Base-by-base conservation (phyloP, 169 alveolate genomes). In the Ichthyophthirius multifiliis region DNA sequence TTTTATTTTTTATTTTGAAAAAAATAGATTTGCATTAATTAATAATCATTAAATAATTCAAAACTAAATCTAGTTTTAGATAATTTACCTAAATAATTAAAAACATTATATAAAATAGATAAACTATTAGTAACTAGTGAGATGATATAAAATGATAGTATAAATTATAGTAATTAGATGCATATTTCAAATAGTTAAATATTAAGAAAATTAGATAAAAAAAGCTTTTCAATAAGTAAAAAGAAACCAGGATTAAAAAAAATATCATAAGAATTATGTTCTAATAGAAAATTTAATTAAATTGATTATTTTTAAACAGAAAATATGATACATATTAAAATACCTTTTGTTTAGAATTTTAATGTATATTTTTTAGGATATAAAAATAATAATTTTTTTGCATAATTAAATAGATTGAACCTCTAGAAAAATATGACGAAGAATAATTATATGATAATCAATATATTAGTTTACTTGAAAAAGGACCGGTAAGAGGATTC, bases 371-470 rank as follows among this genome's bases (percentile, higher is more conserved):
- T 55, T 55, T 55, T 20, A 55, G 18, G 31, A 20, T 23, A 0
- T 27, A 15, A 27, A 27, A 10, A 27, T 13, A 27, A 15, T 55
- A 3, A 2, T 10, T 23, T 4, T 20, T 55, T 9, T 55, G 3
- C 6, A 27, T 6, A 10, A 3, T 10, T 5, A 6, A 27, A 15
- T 4, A 55, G 71, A 55, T 55, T 27, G 71, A 55, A 23, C 71
- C 71, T 20, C 31, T 55, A 55, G 71, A 55, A 55, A 55, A 55
- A 7, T 55, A 55, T 55, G 71, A 55, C 31, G 71, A 55, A 18
- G 71, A 55, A 18, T 55, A 55, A 6, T 55, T 55, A 55, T 55
- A 55, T 27, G 71, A 55, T 27, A 27, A 55, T 10, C 43, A 55
- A 27, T 55, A 10, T 55, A 27, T 0, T 13, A 5, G 13, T 13